Conservation (phyloP, 441 rosid genomes). For the Gossypium lobatum region DNA sequence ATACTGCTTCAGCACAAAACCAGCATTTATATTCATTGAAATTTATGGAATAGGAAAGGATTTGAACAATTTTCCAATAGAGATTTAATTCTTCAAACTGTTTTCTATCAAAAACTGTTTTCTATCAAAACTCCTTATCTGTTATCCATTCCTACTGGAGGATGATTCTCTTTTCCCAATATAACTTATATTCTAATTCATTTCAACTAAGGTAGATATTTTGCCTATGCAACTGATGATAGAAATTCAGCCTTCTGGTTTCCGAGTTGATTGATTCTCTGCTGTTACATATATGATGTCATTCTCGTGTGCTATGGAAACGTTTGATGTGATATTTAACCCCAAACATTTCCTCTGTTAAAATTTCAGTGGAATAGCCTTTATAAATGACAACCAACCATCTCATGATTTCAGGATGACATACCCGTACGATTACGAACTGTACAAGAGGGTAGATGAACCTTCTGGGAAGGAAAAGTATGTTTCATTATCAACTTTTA, state of each 20-base stretch:
- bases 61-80: background rate
- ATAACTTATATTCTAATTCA: background rate
- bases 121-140: background rate
- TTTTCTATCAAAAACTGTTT: background rate
- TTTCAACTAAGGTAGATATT: background rate
- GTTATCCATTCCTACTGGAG: background rate
- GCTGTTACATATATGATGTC: background rate
- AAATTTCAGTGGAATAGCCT: background rate
- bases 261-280: background rate
- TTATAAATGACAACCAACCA: background rate
- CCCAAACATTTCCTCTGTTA: background rate
- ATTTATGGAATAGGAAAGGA: background rate
- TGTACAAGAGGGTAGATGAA: slow-evolving; percentile 70
- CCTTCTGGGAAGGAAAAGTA: slow-evolving; percentile 65
- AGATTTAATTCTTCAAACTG: background rate
- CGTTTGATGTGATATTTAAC: background rate
- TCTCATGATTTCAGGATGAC: slow-evolving; percentile 52
- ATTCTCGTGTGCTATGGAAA: background rate
- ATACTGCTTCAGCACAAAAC: background rate
- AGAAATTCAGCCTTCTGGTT: background rate
- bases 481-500: slow-evolving; percentile 45
- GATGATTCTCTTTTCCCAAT: background rate
- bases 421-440: slow-evolving; percentile 53
- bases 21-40: background rate
- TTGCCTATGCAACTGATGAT: background rate